Percentiles rank a stretch among this genome's conserved stretches.
These are phyloP conservation scores for Amanita rimosa DNA, from an alignment of 768 basidiomycete genomes.

Conservation along the genomic window DNA sequence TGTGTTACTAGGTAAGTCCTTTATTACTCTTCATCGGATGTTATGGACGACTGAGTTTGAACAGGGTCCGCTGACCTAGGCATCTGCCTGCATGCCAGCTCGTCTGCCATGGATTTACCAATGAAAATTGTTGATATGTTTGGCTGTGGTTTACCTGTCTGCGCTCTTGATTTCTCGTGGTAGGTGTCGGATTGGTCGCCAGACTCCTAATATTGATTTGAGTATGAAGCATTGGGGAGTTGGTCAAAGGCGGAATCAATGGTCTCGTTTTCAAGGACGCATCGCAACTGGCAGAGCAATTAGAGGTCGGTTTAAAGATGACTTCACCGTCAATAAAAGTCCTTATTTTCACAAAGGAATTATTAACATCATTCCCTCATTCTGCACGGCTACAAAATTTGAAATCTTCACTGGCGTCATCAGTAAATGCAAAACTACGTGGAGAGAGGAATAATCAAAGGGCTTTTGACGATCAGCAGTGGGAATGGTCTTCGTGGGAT, in stretches of 20 bases:
- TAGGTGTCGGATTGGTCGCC: conserved; percentile 21
- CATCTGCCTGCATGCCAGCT: conserved; percentile 83
- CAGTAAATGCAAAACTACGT: conserved; percentile 10
- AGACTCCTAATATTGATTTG: not conserved
- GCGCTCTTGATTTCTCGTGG: conserved; percentile 83
- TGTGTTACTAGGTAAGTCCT: conserved; percentile 51
- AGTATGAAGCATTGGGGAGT: conserved; percentile 59
- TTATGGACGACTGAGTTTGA: not conserved
- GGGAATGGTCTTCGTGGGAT: conserved; percentile 71
- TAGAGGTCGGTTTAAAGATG: conserved; percentile 40
- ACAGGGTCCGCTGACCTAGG: conserved; percentile 87
- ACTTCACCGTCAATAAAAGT: conserved; percentile 1
- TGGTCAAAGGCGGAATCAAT: conserved; percentile 78
- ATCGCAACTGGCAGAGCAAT: conserved; percentile 54
- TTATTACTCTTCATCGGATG: not conserved
- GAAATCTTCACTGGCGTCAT: conserved; percentile 32
- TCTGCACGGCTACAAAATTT: conserved; percentile 39
- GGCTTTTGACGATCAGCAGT: conserved; percentile 13
- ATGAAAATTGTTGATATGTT: conserved; percentile 99
- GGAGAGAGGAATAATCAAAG: conserved; percentile 6
- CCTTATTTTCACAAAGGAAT: conserved; percentile 23
- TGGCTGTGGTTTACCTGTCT: conserved; percentile 90
- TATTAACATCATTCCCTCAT: conserved; percentile 51
- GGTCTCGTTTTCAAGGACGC: conserved; percentile 70
- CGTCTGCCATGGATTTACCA: conserved; percentile 84